These are phyloP conservation scores for Garcia nutans DNA, from an alignment of 345 rosid genomes.

Conservation along the genomic window DNA sequence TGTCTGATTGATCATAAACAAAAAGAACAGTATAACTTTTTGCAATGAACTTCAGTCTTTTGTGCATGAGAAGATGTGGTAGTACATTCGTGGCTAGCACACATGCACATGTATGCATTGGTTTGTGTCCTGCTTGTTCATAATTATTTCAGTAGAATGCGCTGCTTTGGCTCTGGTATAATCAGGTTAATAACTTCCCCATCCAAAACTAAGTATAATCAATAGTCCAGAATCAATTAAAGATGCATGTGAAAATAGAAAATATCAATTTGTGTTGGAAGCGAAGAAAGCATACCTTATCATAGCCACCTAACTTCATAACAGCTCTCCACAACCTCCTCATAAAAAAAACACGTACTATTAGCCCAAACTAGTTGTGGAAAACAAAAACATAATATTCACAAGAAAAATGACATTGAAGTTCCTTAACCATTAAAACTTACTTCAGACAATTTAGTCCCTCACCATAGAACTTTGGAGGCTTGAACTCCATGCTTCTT, in stretches of 20 bases:
- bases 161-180: neutral
- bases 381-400: neutral
- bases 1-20: neutral
- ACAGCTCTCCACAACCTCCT: conserved; percentile 74
- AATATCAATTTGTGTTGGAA: conserved; percentile 4
- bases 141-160: neutral
- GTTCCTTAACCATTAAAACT: conserved; percentile 16
- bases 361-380: neutral
- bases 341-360: conserved; percentile 8
- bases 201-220: neutral
- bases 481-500: conserved; percentile 60
- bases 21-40: neutral
- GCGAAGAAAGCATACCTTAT: conserved; percentile 42
- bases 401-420: neutral
- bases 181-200: neutral
- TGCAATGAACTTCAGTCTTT: neutral
- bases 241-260: neutral
- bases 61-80: neutral
- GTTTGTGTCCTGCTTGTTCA: neutral
- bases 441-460: conserved; percentile 70
- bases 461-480: conserved; percentile 72
- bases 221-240: neutral
- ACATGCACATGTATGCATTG: neutral
- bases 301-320: conserved; percentile 68
- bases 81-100: neutral